phyloP scores from a whole-genome alignment of 1,284 basidiomycete genomes.

The Stereum hirsutum region DNA sequence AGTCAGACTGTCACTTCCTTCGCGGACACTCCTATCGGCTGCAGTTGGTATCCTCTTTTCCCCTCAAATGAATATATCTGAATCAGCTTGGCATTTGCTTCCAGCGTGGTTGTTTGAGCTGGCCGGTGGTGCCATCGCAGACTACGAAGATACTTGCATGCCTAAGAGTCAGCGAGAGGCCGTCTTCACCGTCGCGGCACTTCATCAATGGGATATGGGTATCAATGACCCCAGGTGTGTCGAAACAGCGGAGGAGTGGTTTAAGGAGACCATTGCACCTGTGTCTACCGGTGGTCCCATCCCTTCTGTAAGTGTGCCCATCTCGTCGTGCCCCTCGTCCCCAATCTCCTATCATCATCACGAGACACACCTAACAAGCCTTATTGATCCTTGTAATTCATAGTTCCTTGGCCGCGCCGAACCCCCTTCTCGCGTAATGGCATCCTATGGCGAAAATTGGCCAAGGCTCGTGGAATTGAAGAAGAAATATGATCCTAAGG shows the following conservation, averaged over 20 bases:
- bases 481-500: constrained; percentile 61
- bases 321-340: not conserved
- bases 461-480: constrained; percentile 60
- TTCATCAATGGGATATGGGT: constrained; percentile 88
- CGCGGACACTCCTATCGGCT: constrained; percentile 73
- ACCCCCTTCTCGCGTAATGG: constrained; percentile 47
- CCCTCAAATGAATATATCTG: constrained; percentile 1
- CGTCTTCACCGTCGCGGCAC: constrained; percentile 77
- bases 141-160: constrained; percentile 67
- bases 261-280: constrained; percentile 56
- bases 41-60: constrained; percentile 50
- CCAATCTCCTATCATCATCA: not conserved
- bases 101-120: constrained; percentile 89
- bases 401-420: constrained; percentile 77
- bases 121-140: constrained; percentile 72
- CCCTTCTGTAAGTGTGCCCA: constrained; percentile 56
- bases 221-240: constrained; percentile 74
- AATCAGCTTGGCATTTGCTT: constrained; percentile 1
- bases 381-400: too few species aligned
- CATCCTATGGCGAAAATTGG: constrained; percentile 71
- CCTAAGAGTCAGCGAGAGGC: constrained; percentile 72
- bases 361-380: too few species aligned
- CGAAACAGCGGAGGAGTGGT: constrained; percentile 80
- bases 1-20: constrained; percentile 78
- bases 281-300: constrained; percentile 71